phyloP scores from a whole-genome alignment of 768 basidiomycete species.

The Ramaria rubella region DNA sequence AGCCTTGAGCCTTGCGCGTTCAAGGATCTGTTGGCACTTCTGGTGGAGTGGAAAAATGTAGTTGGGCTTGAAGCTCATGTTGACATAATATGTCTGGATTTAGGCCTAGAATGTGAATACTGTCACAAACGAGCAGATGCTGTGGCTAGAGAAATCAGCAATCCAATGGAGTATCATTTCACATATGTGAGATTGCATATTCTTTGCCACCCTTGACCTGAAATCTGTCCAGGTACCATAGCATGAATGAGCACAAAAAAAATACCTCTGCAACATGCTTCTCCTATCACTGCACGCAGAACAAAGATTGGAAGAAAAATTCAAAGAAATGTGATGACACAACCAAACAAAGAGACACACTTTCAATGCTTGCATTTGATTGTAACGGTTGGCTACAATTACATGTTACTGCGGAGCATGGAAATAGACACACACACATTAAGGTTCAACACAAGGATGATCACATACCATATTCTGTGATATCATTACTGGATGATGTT shows the following conservation, averaged over 20 bases:
- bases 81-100: background rate
- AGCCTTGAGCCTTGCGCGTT: background rate
- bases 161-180: background rate
- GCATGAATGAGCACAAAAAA: background rate
- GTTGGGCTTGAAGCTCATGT: background rate
- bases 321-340: constrained; percentile 5
- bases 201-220: background rate
- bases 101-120: too few species aligned
- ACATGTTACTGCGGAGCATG: background rate
- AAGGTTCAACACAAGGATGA: constrained; percentile 1
- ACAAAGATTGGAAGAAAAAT: background rate
- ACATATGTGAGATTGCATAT: background rate
- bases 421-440: background rate
- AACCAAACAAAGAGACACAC: constrained; percentile 11
- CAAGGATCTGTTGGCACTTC: too few species aligned
- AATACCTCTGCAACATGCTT: background rate
- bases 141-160: background rate
- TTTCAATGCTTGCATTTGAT: constrained; percentile 8
- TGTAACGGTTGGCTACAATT: constrained; percentile 9
- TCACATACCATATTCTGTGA: background rate
- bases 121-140: too few species aligned
- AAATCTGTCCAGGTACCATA: background rate
- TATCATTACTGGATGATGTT: background rate
- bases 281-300: constrained; percentile 7
- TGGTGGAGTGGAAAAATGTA: background rate